These are phyloP conservation scores for Pilobolus umbonatus DNA, from an alignment of 192 early-diverging fungal genomes.

Conservation along the genomic window DNA sequence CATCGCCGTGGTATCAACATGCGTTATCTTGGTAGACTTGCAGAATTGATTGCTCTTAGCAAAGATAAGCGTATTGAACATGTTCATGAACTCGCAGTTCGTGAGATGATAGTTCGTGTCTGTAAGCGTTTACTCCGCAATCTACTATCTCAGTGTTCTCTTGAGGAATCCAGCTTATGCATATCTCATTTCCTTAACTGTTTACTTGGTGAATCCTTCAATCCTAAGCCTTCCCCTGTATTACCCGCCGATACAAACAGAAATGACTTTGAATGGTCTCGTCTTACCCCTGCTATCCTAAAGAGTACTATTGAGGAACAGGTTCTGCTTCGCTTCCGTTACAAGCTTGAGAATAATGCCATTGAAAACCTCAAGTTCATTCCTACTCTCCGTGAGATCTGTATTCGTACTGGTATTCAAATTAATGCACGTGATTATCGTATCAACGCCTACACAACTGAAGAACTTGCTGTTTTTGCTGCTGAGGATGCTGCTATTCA, in stretches of 20 bases:
- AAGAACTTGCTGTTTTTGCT: constrained; percentile 23
- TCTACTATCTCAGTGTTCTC: constrained; percentile 52
- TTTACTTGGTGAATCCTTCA: constrained; percentile 60
- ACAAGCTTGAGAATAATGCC: constrained; percentile 53
- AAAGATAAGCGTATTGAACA: constrained; percentile 50
- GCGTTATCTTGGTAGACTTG: constrained; percentile 86
- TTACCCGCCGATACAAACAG: constrained; percentile 35
- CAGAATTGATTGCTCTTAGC: constrained; percentile 55
- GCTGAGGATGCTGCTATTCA: constrained; percentile 38
- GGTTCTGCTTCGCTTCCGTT: constrained; percentile 73
- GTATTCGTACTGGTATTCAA: constrained; percentile 83
- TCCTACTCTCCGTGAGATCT: constrained; percentile 78
- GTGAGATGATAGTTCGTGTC: constrained; percentile 88
- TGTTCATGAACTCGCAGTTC: constrained; percentile 60
- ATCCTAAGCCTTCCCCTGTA: constrained; percentile 46
- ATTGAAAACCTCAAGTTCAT: constrained; percentile 45
- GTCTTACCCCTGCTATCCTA: constrained; percentile 62
- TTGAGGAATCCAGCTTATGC: constrained; percentile 52
- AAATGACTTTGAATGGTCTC: constrained; percentile 39
- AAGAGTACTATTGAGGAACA: constrained; percentile 55
- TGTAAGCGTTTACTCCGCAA: constrained; percentile 80
- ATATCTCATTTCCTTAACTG: constrained; percentile 84
- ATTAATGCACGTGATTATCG: constrained; percentile 74
- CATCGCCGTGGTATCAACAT: constrained; percentile 97
- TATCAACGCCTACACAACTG: constrained; percentile 38